Conservation (phyloP, 495 filamentous ascomycete genomes). For the Hypomontagnella monticulosa region DNA sequence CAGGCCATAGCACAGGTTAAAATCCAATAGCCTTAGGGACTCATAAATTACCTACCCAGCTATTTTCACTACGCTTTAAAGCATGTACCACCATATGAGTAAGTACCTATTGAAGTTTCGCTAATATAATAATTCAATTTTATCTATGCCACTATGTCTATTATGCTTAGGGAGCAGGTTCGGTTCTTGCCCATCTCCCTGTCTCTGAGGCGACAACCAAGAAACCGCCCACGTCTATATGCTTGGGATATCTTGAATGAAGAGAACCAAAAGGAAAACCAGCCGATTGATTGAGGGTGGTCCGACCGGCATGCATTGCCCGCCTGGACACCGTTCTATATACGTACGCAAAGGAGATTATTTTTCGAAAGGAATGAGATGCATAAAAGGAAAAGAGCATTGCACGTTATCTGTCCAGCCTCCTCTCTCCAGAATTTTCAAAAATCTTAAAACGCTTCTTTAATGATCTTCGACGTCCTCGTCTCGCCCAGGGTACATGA, state of each 20-base stretch:
- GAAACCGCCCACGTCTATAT: slow-evolving; percentile 29
- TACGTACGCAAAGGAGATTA: slow-evolving; percentile 16
- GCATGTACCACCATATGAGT: no score
- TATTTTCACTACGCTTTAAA: no score
- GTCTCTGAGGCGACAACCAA: slow-evolving; percentile 20
- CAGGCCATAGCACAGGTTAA: no score
- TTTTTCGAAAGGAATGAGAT: slow-evolving; percentile 19
- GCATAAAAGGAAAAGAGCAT: slow-evolving; percentile 29
- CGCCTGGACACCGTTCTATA: slow-evolving; percentile 24
- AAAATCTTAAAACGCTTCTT: slow-evolving; percentile 11
- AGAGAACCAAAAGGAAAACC: slow-evolving; percentile 39
- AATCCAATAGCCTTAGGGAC: no score
- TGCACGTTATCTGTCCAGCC: slow-evolving; percentile 35
- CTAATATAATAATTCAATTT: slow-evolving; percentile 38
- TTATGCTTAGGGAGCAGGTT: slow-evolving; percentile 20
- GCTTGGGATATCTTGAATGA: slow-evolving; percentile 35
- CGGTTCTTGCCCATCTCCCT: slow-evolving; percentile 12
- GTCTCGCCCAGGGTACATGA: slow-evolving; percentile 73
- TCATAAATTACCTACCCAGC: no score
- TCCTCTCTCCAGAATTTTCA: slow-evolving; percentile 4
- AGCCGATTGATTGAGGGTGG: slow-evolving; percentile 34
- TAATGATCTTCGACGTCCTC: slow-evolving; percentile 60
- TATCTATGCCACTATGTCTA: slow-evolving; percentile 27
- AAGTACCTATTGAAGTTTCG: slow-evolving; percentile 7
- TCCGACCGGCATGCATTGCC: slow-evolving; percentile 25